Percentiles rank a stretch among this genome's conserved stretches.
Evolutionary conservation across 2,329 filamentous ascomycete genomes (phyloP).

Genomic region (Macrophomina phaseolina): DNA sequence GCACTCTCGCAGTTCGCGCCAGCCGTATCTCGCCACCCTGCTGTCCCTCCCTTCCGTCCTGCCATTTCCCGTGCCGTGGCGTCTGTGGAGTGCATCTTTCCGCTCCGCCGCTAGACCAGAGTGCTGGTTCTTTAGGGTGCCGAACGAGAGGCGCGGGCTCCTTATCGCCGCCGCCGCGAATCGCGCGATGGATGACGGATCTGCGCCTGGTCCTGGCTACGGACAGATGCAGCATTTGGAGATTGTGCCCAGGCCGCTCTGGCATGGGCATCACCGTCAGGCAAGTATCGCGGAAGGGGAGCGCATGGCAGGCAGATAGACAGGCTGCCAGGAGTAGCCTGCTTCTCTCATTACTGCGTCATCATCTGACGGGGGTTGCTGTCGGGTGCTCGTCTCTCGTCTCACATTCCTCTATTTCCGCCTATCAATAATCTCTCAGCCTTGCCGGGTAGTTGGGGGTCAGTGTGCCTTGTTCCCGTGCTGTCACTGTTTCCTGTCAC

Average conservation of each 20-base stretch:
- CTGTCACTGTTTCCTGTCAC: neutral
- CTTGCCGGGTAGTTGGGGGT: neutral
- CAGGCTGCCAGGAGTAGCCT: neutral
- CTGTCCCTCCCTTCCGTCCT: neutral
- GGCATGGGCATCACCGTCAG: neutral
- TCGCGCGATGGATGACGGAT: neutral
- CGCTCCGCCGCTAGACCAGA: neutral
- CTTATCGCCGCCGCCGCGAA: neutral
- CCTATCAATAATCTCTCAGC: neutral
- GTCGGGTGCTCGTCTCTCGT: neutral
- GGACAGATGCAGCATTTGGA: neutral
- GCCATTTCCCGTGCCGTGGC: constrained; percentile 1
- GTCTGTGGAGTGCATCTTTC: constrained; percentile 4
- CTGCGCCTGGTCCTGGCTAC: neutral
- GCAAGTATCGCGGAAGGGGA: neutral
- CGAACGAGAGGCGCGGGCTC: neutral
- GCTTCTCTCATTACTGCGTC: neutral
- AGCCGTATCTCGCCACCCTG: neutral
- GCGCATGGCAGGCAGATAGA: neutral
- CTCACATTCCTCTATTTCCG: neutral
- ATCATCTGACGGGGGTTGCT: neutral
- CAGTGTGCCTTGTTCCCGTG: neutral
- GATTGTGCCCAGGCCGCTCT: neutral
- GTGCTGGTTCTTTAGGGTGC: neutral
- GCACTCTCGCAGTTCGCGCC: neutral